These are phyloP conservation scores for Epichloe glyceriae DNA, from an alignment of 2,329 filamentous ascomycete species.

Conservation along the genomic window DNA sequence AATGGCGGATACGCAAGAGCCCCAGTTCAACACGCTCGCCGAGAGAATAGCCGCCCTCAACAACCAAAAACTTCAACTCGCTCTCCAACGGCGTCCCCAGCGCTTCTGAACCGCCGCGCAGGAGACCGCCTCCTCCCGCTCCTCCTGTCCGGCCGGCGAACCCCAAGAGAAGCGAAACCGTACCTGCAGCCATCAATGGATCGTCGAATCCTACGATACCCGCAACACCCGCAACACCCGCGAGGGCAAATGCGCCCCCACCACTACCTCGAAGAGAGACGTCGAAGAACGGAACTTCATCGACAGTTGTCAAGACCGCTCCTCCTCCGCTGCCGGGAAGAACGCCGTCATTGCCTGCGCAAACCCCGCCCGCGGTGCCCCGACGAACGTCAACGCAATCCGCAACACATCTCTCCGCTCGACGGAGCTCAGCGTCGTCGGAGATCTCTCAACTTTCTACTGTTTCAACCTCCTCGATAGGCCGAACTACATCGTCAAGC, in stretches of 20 bases:
- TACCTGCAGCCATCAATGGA: conserved; percentile 12
- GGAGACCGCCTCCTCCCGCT: conserved; percentile 19
- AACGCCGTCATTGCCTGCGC: conserved; percentile 16
- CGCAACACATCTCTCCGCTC: conserved; percentile 21
- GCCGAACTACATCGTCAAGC: conserved; percentile 33
- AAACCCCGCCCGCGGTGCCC: conserved; percentile 36
- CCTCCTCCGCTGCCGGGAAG: conserved; percentile 23
- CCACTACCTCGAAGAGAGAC: conserved; percentile 22
- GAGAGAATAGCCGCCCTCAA: conserved; percentile 54
- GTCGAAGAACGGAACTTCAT: conserved; percentile 7
- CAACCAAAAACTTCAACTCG: conserved; percentile 40
- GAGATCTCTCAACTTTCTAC: conserved; percentile 41
- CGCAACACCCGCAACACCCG: conserved; percentile 25
- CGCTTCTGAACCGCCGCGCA: conserved; percentile 29
- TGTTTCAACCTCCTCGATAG: conserved; percentile 39
- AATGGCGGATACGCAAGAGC: conserved; percentile 51
- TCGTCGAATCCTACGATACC: conserved; percentile 19
- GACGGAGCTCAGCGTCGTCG: conserved; percentile 45
- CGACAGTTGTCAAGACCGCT: conserved; percentile 10
- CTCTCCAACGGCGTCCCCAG: conserved; percentile 11
- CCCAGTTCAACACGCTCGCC: conserved; percentile 45
- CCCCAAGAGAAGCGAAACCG: conserved; percentile 22
- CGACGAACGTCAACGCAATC: conserved; percentile 34
- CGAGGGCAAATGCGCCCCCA: conserved; percentile 23
- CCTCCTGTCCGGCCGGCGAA: conserved; percentile 30